Conservation (phyloP, 2,329 filamentous ascomycete species). For the Colletotrichum sp. region DNA sequence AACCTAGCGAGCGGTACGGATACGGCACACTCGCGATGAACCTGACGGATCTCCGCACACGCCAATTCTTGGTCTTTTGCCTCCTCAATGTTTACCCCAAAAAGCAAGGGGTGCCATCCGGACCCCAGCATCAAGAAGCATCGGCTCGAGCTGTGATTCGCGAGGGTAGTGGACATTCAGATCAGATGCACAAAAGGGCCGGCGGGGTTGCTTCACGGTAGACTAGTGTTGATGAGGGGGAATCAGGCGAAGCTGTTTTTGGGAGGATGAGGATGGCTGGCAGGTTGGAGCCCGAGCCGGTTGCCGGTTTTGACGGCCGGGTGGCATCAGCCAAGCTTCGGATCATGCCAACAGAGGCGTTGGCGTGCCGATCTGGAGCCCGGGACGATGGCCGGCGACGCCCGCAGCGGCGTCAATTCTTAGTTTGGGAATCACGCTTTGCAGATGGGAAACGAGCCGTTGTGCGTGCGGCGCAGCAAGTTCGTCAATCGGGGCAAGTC, state of each 20-base stretch:
- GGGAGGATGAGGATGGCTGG: background rate
- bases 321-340: slow-evolving; percentile 13
- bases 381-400: background rate
- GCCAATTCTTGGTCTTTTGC: background rate
- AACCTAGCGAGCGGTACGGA: background rate
- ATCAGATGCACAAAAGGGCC: background rate
- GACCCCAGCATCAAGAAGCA: background rate
- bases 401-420: background rate
- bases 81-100: slow-evolving; percentile 3
- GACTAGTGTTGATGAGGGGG: background rate
- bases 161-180: background rate
- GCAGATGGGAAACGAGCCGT: background rate
- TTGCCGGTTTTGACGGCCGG: background rate
- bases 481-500: background rate
- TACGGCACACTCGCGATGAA: background rate
- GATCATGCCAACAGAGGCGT: background rate
- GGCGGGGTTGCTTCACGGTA: background rate
- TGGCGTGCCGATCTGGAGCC: background rate
- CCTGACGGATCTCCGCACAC: slow-evolving; percentile 3
- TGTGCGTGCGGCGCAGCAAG: background rate
- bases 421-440: background rate
- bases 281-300: background rate
- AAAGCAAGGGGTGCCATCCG: background rate
- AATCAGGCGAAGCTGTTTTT: background rate
- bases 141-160: background rate